Conservation (phyloP, 192 early-diverging fungal species). For the Backusella sp. region DNA sequence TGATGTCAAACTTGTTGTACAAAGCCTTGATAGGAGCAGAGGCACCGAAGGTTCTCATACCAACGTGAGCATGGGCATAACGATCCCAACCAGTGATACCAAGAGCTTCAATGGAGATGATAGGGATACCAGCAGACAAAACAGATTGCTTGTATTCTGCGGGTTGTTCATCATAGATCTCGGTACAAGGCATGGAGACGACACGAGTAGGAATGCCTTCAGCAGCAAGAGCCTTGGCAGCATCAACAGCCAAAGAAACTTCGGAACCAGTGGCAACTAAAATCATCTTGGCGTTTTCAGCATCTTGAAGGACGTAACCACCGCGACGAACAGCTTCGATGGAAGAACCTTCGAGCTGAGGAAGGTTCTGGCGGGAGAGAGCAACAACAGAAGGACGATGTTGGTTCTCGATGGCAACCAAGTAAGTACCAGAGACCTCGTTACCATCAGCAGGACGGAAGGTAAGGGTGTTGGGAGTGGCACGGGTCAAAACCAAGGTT, state of each 20-base stretch:
- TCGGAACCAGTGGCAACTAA: conserved; percentile 93
- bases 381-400: conserved; percentile 80
- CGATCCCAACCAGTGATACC: conserved; percentile 86
- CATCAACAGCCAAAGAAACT: conserved; percentile 81
- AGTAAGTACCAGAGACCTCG: conserved; percentile 87
- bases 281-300: conserved; percentile 59
- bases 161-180: conserved; percentile 85
- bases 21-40: conserved; percentile 80
- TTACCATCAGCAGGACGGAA: conserved; percentile 96
- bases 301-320: conserved; percentile 79
- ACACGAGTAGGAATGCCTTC: conserved; percentile 69
- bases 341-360: conserved; percentile 84
- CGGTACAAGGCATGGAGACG: conserved; percentile 93
- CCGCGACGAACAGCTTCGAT: conserved; percentile 82
- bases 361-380: conserved; percentile 92
- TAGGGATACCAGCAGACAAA: conserved; percentile 74
- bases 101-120: conserved; percentile 87
- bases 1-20: conserved; percentile 87
- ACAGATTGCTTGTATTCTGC: conserved; percentile 82
- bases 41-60: conserved; percentile 89
- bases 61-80: conserved; percentile 88
- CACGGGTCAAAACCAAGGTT: conserved; percentile 85
- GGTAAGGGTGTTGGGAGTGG: conserved; percentile 84
- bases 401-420: conserved; percentile 70
- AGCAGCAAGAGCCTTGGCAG: conserved; percentile 71